phyloP scores from a whole-genome alignment of 2,329 filamentous ascomycete species.

The Penicillium sp. region DNA sequence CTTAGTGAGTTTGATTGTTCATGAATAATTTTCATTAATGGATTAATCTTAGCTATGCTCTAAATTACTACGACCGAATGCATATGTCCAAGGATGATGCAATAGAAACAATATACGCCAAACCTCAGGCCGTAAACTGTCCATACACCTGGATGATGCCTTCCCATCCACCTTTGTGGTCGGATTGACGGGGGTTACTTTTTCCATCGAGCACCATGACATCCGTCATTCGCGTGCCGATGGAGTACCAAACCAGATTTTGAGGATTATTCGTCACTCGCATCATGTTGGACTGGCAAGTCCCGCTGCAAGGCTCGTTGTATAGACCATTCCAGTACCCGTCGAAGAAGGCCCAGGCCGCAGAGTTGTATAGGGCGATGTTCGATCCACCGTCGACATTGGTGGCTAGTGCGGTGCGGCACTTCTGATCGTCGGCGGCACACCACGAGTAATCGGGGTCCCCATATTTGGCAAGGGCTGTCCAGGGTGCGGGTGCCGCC shows the following conservation, averaged over 20 bases:
- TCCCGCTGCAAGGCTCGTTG: constrained; percentile 30
- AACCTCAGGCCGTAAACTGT: constrained; percentile 17
- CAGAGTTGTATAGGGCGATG: constrained; percentile 33
- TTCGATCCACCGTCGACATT: constrained; percentile 32
- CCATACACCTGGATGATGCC: constrained; percentile 30
- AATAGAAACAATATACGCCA: background rate
- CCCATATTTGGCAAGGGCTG: constrained; percentile 19
- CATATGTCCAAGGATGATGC: constrained; percentile 4
- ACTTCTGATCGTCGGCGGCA: constrained; percentile 25
- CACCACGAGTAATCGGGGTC: constrained; percentile 37
- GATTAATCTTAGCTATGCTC: background rate
- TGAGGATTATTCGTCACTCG: constrained; percentile 27
- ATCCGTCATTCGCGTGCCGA: constrained; percentile 30
- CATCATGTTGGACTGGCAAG: constrained; percentile 35
- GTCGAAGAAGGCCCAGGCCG: constrained; percentile 37
- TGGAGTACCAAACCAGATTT: constrained; percentile 33
- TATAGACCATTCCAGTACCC: constrained; percentile 28
- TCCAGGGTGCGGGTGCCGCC: constrained; percentile 32
- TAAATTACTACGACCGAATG: constrained; percentile 3
- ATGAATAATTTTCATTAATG: background rate
- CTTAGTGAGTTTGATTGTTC: background rate
- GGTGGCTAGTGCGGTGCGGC: constrained; percentile 29
- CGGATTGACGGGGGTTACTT: constrained; percentile 23
- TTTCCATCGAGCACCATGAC: constrained; percentile 32
- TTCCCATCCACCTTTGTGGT: constrained; percentile 34